These are phyloP conservation scores for Globisporangium takayamanum DNA, from an alignment of 352 stramenopile genomes.

Conservation along the genomic window DNA sequence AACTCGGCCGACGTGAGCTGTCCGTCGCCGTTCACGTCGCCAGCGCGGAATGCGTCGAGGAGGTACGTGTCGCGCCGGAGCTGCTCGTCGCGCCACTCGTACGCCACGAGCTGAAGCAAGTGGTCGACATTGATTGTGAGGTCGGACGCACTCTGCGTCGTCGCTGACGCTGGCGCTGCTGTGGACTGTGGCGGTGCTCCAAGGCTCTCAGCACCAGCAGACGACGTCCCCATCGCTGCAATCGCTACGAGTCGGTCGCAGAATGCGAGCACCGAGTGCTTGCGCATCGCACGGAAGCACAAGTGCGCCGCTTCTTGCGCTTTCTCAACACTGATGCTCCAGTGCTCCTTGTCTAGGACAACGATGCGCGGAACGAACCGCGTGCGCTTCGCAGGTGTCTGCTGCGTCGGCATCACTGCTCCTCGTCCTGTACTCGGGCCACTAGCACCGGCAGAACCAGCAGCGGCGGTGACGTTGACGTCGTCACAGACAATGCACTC, in stretches of 20 bases:
- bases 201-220: neutral
- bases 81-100: slow-evolving; percentile 70
- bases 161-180: neutral
- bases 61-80: slow-evolving; percentile 55
- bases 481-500: slow-evolving; percentile 70
- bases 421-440: neutral
- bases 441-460: no score
- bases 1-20: slow-evolving; percentile 74
- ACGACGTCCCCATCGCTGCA: slow-evolving; percentile 34
- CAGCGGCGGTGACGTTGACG: slow-evolving; percentile 6
- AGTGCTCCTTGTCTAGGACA: slow-evolving; percentile 66
- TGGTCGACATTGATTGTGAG: slow-evolving; percentile 63
- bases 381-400: slow-evolving; percentile 23
- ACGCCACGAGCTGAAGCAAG: slow-evolving; percentile 53
- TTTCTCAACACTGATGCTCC: slow-evolving; percentile 58
- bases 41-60: slow-evolving; percentile 65
- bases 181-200: no score
- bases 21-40: slow-evolving; percentile 75
- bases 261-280: slow-evolving; percentile 43
- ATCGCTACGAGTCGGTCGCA: slow-evolving; percentile 53
- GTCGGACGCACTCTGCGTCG: slow-evolving; percentile 6
- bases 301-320: slow-evolving; percentile 53
- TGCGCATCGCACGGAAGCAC: slow-evolving; percentile 73
- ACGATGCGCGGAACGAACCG: slow-evolving; percentile 45
- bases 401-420: neutral